These are phyloP conservation scores for Hypomyces perniciosus DNA, from an alignment of 2,329 filamentous ascomycete genomes.

Conservation along the genomic window DNA sequence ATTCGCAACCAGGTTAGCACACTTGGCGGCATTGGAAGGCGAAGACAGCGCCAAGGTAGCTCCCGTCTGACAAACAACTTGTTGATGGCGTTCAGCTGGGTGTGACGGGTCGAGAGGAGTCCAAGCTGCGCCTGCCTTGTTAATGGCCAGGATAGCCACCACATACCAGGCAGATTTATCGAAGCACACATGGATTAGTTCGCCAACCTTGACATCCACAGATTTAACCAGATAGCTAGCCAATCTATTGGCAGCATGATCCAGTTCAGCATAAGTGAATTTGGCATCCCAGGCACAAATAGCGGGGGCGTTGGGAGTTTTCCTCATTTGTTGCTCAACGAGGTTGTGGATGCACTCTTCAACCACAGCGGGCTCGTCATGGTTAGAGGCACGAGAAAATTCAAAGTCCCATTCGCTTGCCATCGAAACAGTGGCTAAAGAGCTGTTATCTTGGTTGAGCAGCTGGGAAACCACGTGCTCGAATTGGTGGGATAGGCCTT, in stretches of 20 bases:
- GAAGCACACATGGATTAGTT: slow-evolving; percentile 5
- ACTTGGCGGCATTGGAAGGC: not conserved
- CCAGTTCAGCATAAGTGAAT: slow-evolving; percentile 5
- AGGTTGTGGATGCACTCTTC: slow-evolving; percentile 7
- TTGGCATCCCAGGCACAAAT: slow-evolving; percentile 5
- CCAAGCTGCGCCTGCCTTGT: slow-evolving; percentile 11
- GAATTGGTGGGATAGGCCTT: slow-evolving; percentile 6
- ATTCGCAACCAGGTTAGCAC: not conserved
- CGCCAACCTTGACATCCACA: slow-evolving; percentile 1
- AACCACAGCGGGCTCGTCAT: not conserved
- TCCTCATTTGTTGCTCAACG: not conserved
- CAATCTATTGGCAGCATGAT: not conserved
- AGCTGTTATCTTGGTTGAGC: not conserved
- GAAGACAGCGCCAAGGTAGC: slow-evolving; percentile 10
- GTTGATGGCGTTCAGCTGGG: slow-evolving; percentile 7
- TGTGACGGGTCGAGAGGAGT: slow-evolving; percentile 8
- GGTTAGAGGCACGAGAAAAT: not conserved
- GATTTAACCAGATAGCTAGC: not conserved
- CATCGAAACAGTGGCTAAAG: slow-evolving; percentile 3
- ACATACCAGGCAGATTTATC: slow-evolving; percentile 9
- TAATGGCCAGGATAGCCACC: slow-evolving; percentile 7
- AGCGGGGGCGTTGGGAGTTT: not conserved
- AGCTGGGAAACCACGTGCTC: slow-evolving; percentile 5
- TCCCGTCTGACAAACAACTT: slow-evolving; percentile 9
- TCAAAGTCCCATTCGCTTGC: slow-evolving; percentile 9